Percentiles rank a stretch among this genome's conserved stretches.
These are phyloP conservation scores for Paramyrothecium sp. DNA, from an alignment of 2,329 filamentous ascomycete species.

Conservation along the genomic window DNA sequence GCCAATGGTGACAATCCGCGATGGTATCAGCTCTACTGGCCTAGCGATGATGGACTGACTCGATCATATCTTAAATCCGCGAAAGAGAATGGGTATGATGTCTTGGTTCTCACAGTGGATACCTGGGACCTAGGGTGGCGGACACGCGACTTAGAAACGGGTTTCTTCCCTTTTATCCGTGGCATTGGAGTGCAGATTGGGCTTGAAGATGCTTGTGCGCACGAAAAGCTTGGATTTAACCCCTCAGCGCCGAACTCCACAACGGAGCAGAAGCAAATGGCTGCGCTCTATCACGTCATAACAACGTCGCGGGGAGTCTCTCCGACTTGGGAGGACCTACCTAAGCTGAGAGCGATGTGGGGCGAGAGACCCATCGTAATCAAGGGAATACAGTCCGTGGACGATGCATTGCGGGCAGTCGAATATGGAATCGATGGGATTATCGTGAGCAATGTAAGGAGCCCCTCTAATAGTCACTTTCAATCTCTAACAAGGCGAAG, in stretches of 20 bases:
- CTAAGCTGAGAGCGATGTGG: not conserved
- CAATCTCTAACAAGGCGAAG: not conserved
- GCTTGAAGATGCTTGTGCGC: constrained; percentile 3
- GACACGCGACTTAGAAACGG: not conserved
- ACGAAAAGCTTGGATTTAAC: not conserved
- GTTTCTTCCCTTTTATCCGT: not conserved
- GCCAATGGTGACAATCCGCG: not conserved
- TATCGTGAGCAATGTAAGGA: not conserved
- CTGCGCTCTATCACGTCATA: not conserved
- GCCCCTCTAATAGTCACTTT: not conserved
- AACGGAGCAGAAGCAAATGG: not conserved
- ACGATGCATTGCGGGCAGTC: not conserved
- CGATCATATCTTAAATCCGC: not conserved
- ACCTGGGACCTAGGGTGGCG: not conserved
- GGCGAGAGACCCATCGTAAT: not conserved
- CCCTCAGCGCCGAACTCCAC: not conserved
- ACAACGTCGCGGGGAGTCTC: not conserved
- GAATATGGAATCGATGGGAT: not conserved
- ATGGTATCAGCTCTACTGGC: not conserved
- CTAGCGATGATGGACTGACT: not conserved
- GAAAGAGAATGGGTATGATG: not conserved
- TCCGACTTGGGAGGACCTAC: not conserved
- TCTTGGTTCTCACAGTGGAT: not conserved
- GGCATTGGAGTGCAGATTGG: not conserved
- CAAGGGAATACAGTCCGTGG: not conserved